Conservation (phyloP, 2,329 filamentous ascomycete genomes). For the Verticillium dahliae region DNA sequence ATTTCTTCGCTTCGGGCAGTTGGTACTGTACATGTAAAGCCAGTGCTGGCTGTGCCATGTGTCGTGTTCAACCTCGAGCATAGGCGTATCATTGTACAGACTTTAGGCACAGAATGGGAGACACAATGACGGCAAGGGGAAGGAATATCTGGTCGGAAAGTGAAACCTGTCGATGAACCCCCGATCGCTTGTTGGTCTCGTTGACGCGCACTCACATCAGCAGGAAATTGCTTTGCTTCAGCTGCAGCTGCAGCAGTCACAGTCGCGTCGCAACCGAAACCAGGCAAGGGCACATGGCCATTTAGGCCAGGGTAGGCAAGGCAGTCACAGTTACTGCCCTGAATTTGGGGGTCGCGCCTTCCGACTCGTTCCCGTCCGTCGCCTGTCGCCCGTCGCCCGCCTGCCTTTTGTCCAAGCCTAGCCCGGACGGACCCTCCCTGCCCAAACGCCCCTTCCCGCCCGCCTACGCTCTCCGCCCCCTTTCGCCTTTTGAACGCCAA, state of each 20-base stretch:
- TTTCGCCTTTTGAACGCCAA: not conserved
- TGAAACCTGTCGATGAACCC: not conserved
- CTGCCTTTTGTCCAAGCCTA: not conserved
- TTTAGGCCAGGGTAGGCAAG: not conserved
- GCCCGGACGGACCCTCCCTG: slow-evolving; percentile 1
- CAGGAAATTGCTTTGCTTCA: not conserved
- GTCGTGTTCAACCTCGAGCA: not conserved
- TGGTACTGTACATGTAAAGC: no score
- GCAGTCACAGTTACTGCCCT: not conserved
- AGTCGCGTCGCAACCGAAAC: not conserved
- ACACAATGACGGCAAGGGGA: not conserved
- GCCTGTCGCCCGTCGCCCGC: not conserved
- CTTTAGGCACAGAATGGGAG: not conserved
- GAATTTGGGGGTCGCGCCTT: not conserved
- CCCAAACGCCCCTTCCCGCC: not conserved
- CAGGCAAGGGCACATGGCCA: no score
- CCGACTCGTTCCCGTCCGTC: not conserved
- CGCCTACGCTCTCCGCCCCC: not conserved
- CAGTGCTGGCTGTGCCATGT: not conserved
- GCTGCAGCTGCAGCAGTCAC: not conserved
- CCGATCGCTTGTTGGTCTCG: not conserved
- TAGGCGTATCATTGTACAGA: not conserved
- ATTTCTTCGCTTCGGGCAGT: no score
- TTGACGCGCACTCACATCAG: not conserved
- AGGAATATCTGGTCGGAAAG: not conserved